Evolutionary conservation across 1,284 basidiomycete genomes (phyloP).

Genomic region (Amanita bisporigera): DNA sequence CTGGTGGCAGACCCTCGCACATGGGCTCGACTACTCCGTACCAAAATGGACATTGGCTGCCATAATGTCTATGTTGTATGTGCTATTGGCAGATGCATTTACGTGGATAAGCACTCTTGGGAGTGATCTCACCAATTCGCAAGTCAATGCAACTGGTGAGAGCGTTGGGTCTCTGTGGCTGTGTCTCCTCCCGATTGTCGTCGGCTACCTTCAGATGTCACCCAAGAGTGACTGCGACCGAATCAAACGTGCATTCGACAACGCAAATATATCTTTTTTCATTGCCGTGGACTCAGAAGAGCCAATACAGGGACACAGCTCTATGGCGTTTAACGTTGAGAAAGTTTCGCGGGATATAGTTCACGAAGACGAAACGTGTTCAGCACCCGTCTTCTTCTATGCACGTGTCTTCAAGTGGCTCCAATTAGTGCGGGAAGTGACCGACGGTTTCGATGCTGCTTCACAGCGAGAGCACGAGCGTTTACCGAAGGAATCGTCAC

Average conservation of each 20-base stretch:
- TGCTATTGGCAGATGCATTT: constrained; percentile 50
- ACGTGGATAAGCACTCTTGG: constrained; percentile 45
- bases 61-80: constrained; percentile 48
- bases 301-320: not conserved
- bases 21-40: constrained; percentile 36
- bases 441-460: not conserved
- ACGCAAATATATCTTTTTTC: not conserved
- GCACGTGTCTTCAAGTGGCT: constrained; percentile 23
- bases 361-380: constrained; percentile 12
- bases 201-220: constrained; percentile 51
- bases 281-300: not conserved
- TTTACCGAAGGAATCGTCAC: not conserved
- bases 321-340: not conserved
- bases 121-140: not conserved
- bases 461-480: not conserved
- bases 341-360: not conserved
- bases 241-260: constrained; percentile 37
- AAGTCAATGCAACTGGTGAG: constrained; percentile 32
- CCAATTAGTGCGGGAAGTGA: constrained; percentile 11
- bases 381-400: constrained; percentile 26
- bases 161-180: constrained; percentile 48
- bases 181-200: constrained; percentile 51
- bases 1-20: constrained; percentile 43
- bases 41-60: constrained; percentile 51
- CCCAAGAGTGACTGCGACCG: constrained; percentile 49